Evolutionary conservation across 2,329 filamentous ascomycete genomes (phyloP).

Genomic region (Ramularia endophylla): DNA sequence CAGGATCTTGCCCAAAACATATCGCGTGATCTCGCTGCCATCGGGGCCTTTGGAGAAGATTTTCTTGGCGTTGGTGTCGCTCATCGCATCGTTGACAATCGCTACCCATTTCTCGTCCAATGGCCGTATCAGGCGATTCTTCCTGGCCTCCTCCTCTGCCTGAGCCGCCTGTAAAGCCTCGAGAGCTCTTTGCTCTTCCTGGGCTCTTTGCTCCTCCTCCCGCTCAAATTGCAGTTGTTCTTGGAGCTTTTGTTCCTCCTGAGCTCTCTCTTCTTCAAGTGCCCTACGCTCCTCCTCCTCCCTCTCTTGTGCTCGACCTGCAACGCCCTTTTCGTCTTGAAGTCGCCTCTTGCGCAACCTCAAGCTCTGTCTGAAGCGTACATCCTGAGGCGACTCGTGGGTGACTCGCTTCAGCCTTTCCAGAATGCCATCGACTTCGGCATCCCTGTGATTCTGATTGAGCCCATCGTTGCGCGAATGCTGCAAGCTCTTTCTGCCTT

Average conservation of each 20-base stretch:
- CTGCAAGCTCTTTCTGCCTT: too few relatives aligned
- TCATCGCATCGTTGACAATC: conserved; percentile 33
- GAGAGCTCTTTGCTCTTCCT: conserved; percentile 9
- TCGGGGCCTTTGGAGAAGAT: conserved; percentile 31
- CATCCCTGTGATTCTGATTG: too few relatives aligned
- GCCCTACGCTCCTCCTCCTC: not conserved
- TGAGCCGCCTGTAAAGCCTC: conserved; percentile 4
- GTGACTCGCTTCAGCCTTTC: too few relatives aligned
- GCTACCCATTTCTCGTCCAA: conserved; percentile 37
- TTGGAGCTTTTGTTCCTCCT: conserved; percentile 7
- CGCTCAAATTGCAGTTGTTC: conserved; percentile 9
- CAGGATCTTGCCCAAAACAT: conserved; percentile 59
- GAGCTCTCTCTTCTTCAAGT: conserved; percentile 3
- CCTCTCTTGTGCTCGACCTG: too few relatives aligned
- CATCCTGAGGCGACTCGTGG: too few relatives aligned
- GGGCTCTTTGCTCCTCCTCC: conserved; percentile 8
- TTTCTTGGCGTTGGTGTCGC: conserved; percentile 10
- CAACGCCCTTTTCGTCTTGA: too few relatives aligned
- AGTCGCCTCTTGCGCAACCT: too few relatives aligned
- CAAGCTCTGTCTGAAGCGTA: too few relatives aligned
- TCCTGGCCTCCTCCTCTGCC: conserved; percentile 6
- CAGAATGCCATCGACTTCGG: too few relatives aligned
- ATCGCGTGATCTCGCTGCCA: conserved; percentile 41
- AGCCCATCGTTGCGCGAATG: too few relatives aligned
- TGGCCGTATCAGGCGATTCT: conserved; percentile 18